A percentile compares a stretch with the other conserved stretches of the same genome.
Evolutionary conservation across 106 monocot genomes (phyloP).

Genomic region (Acorus calamus): DNA sequence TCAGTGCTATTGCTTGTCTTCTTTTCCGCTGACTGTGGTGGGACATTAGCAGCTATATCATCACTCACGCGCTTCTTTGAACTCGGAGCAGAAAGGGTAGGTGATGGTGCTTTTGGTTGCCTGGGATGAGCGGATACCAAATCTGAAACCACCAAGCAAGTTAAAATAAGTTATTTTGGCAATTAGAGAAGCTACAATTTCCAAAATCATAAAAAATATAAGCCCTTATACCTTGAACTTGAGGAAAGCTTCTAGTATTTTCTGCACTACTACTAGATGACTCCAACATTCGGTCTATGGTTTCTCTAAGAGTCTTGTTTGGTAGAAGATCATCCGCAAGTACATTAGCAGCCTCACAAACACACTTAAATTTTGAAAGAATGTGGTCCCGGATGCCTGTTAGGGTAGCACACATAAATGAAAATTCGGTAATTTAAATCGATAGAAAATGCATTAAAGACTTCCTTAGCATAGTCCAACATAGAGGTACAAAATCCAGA

Average conservation of each 20-base stretch:
- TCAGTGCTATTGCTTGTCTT: slow-evolving; percentile 19
- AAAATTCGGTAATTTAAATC: no score
- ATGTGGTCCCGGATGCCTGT: slow-evolving; percentile 91
- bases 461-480: no score
- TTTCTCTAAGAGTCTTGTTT: slow-evolving; percentile 86
- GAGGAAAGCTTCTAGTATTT: slow-evolving; percentile 73
- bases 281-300: slow-evolving; percentile 79
- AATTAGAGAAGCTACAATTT: neutral
- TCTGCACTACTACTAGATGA: slow-evolving; percentile 76
- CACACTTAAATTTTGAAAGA: slow-evolving; percentile 70
- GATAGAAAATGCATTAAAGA: neutral
- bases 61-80: slow-evolving; percentile 20
- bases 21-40: slow-evolving; percentile 18
- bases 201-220: neutral
- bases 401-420: neutral
- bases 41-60: neutral
- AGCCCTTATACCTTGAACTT: slow-evolving; percentile 50
- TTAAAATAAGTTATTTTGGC: neutral
- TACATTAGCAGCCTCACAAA: slow-evolving; percentile 77
- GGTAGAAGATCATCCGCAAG: slow-evolving; percentile 96
- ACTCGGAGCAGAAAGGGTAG: slow-evolving; percentile 38
- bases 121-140: slow-evolving; percentile 52
- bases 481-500: no score
- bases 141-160: slow-evolving; percentile 21
- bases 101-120: slow-evolving; percentile 40